Evolutionary conservation across 2,329 filamentous ascomycete species (phyloP).

Genomic region (Diplocarpon rosae): DNA sequence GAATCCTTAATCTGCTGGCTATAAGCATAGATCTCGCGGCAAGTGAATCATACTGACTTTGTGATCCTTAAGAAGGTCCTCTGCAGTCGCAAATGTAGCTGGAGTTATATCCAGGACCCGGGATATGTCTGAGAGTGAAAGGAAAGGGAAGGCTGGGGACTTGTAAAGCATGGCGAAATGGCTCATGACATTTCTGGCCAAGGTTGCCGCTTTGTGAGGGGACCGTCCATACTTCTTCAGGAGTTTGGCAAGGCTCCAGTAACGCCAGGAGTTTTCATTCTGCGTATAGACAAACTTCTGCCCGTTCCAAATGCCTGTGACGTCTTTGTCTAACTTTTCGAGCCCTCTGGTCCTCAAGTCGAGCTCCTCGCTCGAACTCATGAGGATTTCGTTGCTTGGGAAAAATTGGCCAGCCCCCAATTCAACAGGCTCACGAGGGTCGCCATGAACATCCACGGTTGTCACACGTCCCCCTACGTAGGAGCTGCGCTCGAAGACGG

Average conservation of each 20-base stretch:
- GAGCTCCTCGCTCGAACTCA: constrained; percentile 60
- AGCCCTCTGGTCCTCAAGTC: constrained; percentile 46
- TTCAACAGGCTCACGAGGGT: constrained; percentile 61
- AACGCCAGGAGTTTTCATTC: constrained; percentile 47
- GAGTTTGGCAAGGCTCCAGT: constrained; percentile 72
- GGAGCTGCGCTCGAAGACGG: constrained; percentile 69
- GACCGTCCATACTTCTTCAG: constrained; percentile 78
- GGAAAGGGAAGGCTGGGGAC: constrained; percentile 72
- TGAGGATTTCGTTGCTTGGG: constrained; percentile 69
- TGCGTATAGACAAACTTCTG: constrained; percentile 59
- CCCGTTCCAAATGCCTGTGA: constrained; percentile 79
- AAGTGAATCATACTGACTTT: constrained; percentile 31
- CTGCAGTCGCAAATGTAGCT: constrained; percentile 60
- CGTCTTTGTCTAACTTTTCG: constrained; percentile 32
- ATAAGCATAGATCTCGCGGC: constrained; percentile 6
- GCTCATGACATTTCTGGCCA: constrained; percentile 53
- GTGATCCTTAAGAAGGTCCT: constrained; percentile 58
- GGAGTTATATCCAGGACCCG: constrained; percentile 56
- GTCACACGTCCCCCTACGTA: constrained; percentile 80
- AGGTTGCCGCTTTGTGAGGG: constrained; percentile 65
- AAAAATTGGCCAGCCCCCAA: constrained; percentile 91
- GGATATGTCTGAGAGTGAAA: constrained; percentile 58
- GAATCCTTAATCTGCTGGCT: constrained; percentile 41
- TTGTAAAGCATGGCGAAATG: constrained; percentile 75
- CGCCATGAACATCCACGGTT: constrained; percentile 66